Evolutionary conservation across 2,329 filamentous ascomycete species (phyloP), one percentile per base, ranked within the genome.

Genomic region (Chaetomium sp.): DNA sequence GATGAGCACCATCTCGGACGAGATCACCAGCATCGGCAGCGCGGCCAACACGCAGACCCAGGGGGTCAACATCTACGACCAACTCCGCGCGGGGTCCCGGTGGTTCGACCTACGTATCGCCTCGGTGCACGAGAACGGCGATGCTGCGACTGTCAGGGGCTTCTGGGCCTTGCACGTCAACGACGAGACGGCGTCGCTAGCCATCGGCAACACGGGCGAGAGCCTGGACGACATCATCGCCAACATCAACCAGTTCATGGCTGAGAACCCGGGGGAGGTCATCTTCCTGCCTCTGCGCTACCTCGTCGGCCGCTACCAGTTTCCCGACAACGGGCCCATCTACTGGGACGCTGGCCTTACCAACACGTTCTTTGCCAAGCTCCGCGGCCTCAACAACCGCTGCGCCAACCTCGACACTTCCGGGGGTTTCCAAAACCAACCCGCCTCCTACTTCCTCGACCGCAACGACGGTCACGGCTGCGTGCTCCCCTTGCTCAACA

Each of bases 31-130:
- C 38, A 66, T 73, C 9, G 74, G 71, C 3, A 65, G 65, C 14
- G 64, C 65, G n/a, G 58, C 64, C 9, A 77, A 78, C 54, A 76
- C 72, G 0, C 71, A 75, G 55, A 75, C 73, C 0, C 77, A 79
- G 51, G 71, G 71, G 10, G 64, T 77, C 47, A 68, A 70, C 58
- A 71, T 77, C 52, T 72, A 73, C 58, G 64, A 73, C 45, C 77
- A 79, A 56, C 70, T 79, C 9, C 67, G 69, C 19, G 69, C 69
- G 3, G 76, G 77, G 0, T 70, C 76, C 4, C 69, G 77, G 7
- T 76, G 72, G 59, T 78, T 79, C 54, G 76, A 79, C 57, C 65
- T 79, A 5, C 69, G 77, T 1, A 70, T 77, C 3, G 72, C 72
- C 19, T 66, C 73, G 8, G 67, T 70, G 11, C 57, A 62, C 46